A percentile compares a stretch with the other conserved stretches of the same genome.
These are phyloP conservation scores for Globisporangium polare DNA, from an alignment of 352 stramenopile species.

Conservation along the genomic window DNA sequence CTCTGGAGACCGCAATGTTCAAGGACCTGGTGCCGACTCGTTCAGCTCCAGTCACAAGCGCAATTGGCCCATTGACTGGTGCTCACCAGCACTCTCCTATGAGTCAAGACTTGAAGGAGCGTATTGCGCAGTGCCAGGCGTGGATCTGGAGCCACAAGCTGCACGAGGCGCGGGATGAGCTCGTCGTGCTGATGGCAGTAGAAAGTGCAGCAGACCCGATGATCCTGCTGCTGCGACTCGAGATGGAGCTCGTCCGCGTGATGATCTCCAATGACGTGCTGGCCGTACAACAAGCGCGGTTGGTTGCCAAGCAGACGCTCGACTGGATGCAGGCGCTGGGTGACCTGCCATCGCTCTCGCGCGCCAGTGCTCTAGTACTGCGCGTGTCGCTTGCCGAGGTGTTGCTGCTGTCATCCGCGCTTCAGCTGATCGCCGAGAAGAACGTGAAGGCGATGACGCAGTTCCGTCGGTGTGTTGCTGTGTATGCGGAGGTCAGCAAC, in stretches of 20 bases:
- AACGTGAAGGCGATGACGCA: slow-evolving; percentile 23
- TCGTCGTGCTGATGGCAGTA: slow-evolving; percentile 10
- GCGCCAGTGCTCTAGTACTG: slow-evolving; percentile 19
- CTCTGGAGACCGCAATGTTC: slow-evolving; percentile 29
- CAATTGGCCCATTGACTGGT: not conserved
- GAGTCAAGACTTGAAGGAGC: slow-evolving; percentile 7
- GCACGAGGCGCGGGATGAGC: slow-evolving; percentile 8
- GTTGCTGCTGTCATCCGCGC: slow-evolving; percentile 23
- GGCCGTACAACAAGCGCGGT: slow-evolving; percentile 21
- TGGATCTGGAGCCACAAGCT: slow-evolving; percentile 34
- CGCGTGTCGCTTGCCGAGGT: slow-evolving; percentile 27
- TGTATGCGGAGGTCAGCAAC: slow-evolving; percentile 22
- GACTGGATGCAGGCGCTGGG: slow-evolving; percentile 24
- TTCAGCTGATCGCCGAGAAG: slow-evolving; percentile 26
- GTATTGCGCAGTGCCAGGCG: slow-evolving; percentile 18
- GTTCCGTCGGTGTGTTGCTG: slow-evolving; percentile 21
- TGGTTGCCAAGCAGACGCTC: slow-evolving; percentile 20
- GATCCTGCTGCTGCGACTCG: slow-evolving; percentile 21
- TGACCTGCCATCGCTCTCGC: slow-evolving; percentile 29
- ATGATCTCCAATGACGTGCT: slow-evolving; percentile 35
- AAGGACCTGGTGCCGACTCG: slow-evolving; percentile 18
- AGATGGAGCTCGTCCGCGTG: slow-evolving; percentile 32
- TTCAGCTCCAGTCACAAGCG: not conserved
- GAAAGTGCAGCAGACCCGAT: slow-evolving; percentile 20
- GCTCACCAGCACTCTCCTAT: no score